Evolutionary conservation across 2,329 filamentous ascomycete species (phyloP).

Genomic region (Zasmidium cellare): DNA sequence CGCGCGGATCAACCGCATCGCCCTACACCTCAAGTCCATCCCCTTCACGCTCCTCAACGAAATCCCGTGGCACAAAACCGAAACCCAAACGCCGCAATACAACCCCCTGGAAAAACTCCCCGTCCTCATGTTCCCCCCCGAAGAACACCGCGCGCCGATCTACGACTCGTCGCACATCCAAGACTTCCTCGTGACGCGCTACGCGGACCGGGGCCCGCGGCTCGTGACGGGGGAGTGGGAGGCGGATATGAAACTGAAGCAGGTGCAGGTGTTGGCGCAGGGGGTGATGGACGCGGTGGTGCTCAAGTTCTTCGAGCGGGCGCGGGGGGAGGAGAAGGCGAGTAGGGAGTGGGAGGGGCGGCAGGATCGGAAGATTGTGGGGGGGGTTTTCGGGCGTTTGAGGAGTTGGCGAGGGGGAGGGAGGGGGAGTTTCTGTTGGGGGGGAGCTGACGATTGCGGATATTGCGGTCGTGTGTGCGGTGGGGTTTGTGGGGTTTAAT

Average conservation of each 20-base stretch:
- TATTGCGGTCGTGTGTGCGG: constrained; percentile 23
- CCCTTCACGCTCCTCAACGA: constrained; percentile 18
- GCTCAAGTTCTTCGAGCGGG: constrained; percentile 20
- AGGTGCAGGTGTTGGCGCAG: constrained; percentile 16
- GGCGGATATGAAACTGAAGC: constrained; percentile 13
- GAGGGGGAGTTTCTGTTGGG: constrained; percentile 14
- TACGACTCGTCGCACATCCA: constrained; percentile 25
- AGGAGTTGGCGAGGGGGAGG: constrained; percentile 12
- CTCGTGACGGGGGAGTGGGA: constrained; percentile 20
- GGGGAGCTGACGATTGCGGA: constrained; percentile 22
- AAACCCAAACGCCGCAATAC: constrained; percentile 18
- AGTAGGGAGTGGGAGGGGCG: constrained; percentile 14
- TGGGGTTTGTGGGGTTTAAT: constrained; percentile 20
- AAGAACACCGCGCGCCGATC: constrained; percentile 18
- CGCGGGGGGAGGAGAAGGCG: constrained; percentile 11
- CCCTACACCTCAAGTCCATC: constrained; percentile 21
- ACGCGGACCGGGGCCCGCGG: constrained; percentile 11
- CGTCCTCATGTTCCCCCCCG: constrained; percentile 16
- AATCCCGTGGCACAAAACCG: constrained; percentile 18
- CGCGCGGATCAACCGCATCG: constrained; percentile 24
- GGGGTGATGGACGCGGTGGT: constrained; percentile 23
- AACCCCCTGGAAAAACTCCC: constrained; percentile 26
- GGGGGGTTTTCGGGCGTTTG: constrained; percentile 14
- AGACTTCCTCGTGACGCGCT: constrained; percentile 22
- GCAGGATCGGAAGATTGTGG: constrained; percentile 19